phyloP scores from a whole-genome alignment of 495 filamentous ascomycete species.

The Lasiosphaeriaceae sp. region DNA sequence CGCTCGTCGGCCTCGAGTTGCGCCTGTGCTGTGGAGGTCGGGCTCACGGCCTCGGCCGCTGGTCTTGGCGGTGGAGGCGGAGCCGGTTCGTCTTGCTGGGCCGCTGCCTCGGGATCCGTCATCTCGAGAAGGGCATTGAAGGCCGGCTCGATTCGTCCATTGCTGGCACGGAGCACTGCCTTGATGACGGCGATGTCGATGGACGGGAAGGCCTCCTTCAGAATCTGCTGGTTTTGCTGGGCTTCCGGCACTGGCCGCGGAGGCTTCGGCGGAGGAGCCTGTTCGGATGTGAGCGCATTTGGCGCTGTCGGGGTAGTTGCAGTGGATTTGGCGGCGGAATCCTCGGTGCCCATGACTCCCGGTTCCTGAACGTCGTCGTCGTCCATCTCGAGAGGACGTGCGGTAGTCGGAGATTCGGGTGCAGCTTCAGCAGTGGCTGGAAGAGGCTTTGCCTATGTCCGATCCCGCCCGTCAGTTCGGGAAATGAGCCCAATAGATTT shows the following conservation, averaged over 20 bases:
- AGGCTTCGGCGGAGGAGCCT: conserved; percentile 74
- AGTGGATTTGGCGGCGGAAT: conserved; percentile 32
- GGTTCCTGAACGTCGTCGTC: conserved; percentile 74
- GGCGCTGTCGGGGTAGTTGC: conserved; percentile 29
- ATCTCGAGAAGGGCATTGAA: conserved; percentile 95
- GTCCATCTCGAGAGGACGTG: conserved; percentile 77
- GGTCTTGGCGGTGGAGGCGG: conserved; percentile 73
- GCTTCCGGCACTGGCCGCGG: conserved; percentile 78
- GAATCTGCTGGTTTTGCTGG: conserved; percentile 79
- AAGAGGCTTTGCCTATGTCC: conserved; percentile 29
- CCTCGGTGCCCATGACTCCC: conserved; percentile 40
- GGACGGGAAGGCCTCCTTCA: conserved; percentile 89
- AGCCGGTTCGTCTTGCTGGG: conserved; percentile 50
- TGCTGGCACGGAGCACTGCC: conserved; percentile 81
- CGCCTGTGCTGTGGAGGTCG: conserved; percentile 58
- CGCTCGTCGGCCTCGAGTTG: conserved; percentile 89
- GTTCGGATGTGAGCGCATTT: conserved; percentile 37
- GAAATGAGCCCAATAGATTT: background rate
- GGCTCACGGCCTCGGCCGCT: conserved; percentile 33
- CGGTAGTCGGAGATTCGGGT: conserved; percentile 82
- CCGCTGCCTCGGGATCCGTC: conserved; percentile 82
- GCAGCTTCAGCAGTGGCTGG: conserved; percentile 18
- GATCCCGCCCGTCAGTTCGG: background rate
- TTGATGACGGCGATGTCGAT: conserved; percentile 80
- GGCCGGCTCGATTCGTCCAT: conserved; percentile 84